Base-by-base conservation (phyloP, 2,329 filamentous ascomycete genomes). In the Verticillium albo-atrum region DNA sequence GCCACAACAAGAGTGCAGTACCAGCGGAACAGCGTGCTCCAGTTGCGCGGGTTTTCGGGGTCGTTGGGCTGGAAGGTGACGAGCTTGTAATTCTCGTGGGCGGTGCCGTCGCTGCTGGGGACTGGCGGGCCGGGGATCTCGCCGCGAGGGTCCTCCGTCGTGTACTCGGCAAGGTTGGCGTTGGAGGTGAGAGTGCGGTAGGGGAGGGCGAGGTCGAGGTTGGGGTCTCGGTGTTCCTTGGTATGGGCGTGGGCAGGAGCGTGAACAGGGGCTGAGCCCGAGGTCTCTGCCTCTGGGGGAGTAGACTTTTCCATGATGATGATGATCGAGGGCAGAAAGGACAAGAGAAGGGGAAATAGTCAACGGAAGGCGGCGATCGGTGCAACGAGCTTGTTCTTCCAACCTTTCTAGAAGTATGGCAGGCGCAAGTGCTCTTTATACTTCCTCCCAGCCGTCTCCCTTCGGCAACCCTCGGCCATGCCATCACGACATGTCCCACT, bases 1-100 rank as follows among this genome's bases (percentile, higher is more conserved):
- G 92, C 89, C 0, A 96, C 91, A 17, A 91, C 86, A 88, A 96
- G 92, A 26, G 92, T 97, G 69, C 85, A 88, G 68, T 88, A 91
- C 90, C 91, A 94, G 74, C 93, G 95, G 72, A 79, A 89, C 1
- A 75, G 77, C 72, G 91, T 92, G 59, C 82, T 85, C 90, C 90
- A 95, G 73, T 94, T 95, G 80, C 94, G 94, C 0, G 91, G 91
- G 68, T 94, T 94, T 64, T 88, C 89, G 0, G 85, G 83, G 70
- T 95, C 91, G 60, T 86, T 77, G 3, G 87, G 81, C 4, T 80
- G 83, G 69, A 95, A 96, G 0, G 77, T 78, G 54, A 88, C 83
- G 3, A 89, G 85, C 64, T 76, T 76, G 71, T 82, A 82, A 14
- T 67, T 69, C n/a, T 56, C 58, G 20, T 66, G 55, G 23, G 66